Base-by-base conservation (phyloP, 108 stramenopile genomes). In the Craspedostauros australis region DNA sequence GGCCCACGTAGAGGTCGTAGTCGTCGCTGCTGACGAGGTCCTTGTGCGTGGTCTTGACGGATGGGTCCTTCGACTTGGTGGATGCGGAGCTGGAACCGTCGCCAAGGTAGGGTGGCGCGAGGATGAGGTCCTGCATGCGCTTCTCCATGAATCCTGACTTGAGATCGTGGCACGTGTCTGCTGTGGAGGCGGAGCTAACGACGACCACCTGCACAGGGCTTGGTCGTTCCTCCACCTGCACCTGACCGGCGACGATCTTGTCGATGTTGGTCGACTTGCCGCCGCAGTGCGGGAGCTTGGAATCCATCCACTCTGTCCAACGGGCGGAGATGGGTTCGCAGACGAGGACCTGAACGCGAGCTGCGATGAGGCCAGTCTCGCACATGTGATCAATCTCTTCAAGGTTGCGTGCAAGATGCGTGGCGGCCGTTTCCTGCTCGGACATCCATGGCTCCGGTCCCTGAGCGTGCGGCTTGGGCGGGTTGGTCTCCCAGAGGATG, bases 301-400 rank as follows among this genome's bases (percentile, higher is more conserved):
- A 68, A 57, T 91, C 89, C 80, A 86, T 84, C 89, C 89, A 91
- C 56, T 91, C 89, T 3, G 82, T 86, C 89, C 89, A 91, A 8
- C 64, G 54, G 12, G 79, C 82, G 16, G 78, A 68, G 57, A 91
- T 91, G 9, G 84, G 84, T 39, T 91, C 89, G 55, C 89, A 91
- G 18, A 91, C 89, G 47, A 91, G 44, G 8, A 91, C 57, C 65
- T 86, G 85, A 5, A 91, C 79, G 12, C 89, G 72, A 20, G 84
- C 85, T 5, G 89, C 89, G 49, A 91, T 77, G 50, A 71, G 59
- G 33, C 82, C 85, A 23, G 89, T 84, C 2, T 77, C 83, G 44
- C 89, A 91, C 89, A 91, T 84, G 52, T 75, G 70, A 67, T 91
- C 75, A 50, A 91, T 84, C 43, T 91, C 89, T 62, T 84, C 56